Evolutionary conservation across 441 rosid species (phyloP), one percentile per base, ranked within the genome.

Genomic region (Euphorbia celastroides): DNA sequence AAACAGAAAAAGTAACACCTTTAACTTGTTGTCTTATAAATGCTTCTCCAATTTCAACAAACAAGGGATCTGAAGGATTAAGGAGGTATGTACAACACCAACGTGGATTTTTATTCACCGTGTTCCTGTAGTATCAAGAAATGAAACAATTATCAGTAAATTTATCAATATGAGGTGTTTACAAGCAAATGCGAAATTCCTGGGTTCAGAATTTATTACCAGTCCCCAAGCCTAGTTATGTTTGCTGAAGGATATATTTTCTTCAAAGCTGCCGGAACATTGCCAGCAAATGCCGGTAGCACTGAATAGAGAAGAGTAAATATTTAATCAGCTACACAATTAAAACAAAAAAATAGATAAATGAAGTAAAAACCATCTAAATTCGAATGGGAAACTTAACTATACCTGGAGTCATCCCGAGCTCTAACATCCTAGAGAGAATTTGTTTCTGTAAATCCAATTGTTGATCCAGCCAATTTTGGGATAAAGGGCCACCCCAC

Each of bases 1-100:
- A 26, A 22, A 44, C 22, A 67, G 51, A 42, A 50, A 55, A 41
- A 73, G 32, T 9, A 27, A 5, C 60, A 94, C 98, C 99, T 86
- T 82, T 71, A 69, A 75, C 72, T 81, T 94, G 99, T 71, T 82
- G 84, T 78, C 68, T 82, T 41, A 94, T 84, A 79, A 95, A 95
- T 68, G 93, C 96, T 82, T 88, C 82, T 64, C 98, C 98, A 67
- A 94, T 86, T 73, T 88, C 86, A 74, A 88, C 73, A 78, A 94
- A 95, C 74, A 92, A 78, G 63, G 98, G 89, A 78, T 95, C 98
- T 65, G 92, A 82, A 62, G 99, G 98, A 79, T 78, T 77, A 60
- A 95, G 89, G 72, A 95, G 98, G 82, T 84, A 95, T 30, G 99
- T 95, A 74, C 99, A 95, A 74, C 98, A 92, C 99, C 99, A 95